phyloP scores from a whole-genome alignment of 2,329 filamentous ascomycete genomes.

The Aureobasidium pullulans region DNA sequence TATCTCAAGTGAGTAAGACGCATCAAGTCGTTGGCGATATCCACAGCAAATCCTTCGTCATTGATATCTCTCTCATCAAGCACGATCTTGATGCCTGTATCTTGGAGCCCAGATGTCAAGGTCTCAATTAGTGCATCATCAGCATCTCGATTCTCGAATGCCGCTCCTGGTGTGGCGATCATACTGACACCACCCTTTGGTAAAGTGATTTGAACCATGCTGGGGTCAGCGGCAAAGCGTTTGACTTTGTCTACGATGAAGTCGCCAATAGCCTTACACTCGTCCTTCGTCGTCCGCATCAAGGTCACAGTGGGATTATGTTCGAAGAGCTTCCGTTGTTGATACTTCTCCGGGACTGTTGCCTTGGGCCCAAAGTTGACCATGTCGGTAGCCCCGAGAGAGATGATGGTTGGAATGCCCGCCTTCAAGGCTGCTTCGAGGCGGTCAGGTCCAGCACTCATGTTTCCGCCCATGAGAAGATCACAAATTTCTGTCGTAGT shows the following conservation, averaged over 20 bases:
- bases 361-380: slow-evolving; percentile 54
- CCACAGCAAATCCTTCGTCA: slow-evolving; percentile 43
- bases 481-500: slow-evolving; percentile 65
- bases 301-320: slow-evolving; percentile 62
- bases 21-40: slow-evolving; percentile 33
- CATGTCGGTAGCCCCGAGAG: slow-evolving; percentile 49
- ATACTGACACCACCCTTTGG: slow-evolving; percentile 56
- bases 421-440: slow-evolving; percentile 50
- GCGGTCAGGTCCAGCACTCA: slow-evolving; percentile 51
- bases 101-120: slow-evolving; percentile 43
- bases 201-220: slow-evolving; percentile 49
- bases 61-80: slow-evolving; percentile 51
- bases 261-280: slow-evolving; percentile 48
- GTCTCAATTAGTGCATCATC: slow-evolving; percentile 42
- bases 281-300: slow-evolving; percentile 54
- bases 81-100: slow-evolving; percentile 42
- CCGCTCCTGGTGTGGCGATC: slow-evolving; percentile 45
- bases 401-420: slow-evolving; percentile 52
- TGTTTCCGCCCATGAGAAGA: slow-evolving; percentile 53
- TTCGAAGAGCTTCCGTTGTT: slow-evolving; percentile 47
- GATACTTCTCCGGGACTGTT: slow-evolving; percentile 51
- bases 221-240: slow-evolving; percentile 30
- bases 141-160: slow-evolving; percentile 47
- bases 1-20: background rate
- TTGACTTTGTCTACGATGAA: slow-evolving; percentile 51